These are phyloP conservation scores for Coriaria nepalensis DNA, from an alignment of 306 rosid species.

Conservation along the genomic window DNA sequence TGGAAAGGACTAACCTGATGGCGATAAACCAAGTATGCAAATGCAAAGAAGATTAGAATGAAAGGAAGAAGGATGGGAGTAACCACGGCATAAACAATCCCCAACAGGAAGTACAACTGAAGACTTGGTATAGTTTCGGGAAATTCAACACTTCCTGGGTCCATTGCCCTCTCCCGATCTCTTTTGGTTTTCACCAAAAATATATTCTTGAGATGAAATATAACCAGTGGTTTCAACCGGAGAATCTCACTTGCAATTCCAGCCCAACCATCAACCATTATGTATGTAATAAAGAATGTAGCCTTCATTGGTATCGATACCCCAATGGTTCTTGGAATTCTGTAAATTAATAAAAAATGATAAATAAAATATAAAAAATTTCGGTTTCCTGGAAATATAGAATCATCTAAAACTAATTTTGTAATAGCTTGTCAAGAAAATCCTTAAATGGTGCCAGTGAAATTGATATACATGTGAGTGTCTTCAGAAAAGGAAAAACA, in stretches of 20 bases:
- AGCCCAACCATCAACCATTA: slow-evolving; percentile 99
- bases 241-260: slow-evolving; percentile 93
- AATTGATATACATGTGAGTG: too few relatives aligned
- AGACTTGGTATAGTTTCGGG: slow-evolving; percentile 83
- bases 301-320: slow-evolving; percentile 96
- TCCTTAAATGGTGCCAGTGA: too few relatives aligned
- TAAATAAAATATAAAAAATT: too few relatives aligned
- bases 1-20: slow-evolving; percentile 62
- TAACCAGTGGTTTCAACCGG: slow-evolving; percentile 79
- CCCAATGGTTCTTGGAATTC: slow-evolving; percentile 95
- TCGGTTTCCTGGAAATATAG: too few relatives aligned
- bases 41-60: slow-evolving; percentile 79
- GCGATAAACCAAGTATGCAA: slow-evolving; percentile 92
- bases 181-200: slow-evolving; percentile 91
- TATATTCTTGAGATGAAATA: slow-evolving; percentile 84
- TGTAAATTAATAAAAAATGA: slow-evolving; percentile 17
- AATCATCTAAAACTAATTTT: too few relatives aligned
- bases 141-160: slow-evolving; percentile 82
- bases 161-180: slow-evolving; percentile 79
- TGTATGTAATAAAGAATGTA: slow-evolving; percentile 92
- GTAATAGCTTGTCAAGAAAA: too few relatives aligned
- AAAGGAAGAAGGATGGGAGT: slow-evolving; percentile 98
- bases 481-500: too few relatives aligned
- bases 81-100: slow-evolving; percentile 84
- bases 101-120: slow-evolving; percentile 89